Evolutionary conservation across 139 green algal genomes (phyloP).

Genomic region (Bryopsis sp.): DNA sequence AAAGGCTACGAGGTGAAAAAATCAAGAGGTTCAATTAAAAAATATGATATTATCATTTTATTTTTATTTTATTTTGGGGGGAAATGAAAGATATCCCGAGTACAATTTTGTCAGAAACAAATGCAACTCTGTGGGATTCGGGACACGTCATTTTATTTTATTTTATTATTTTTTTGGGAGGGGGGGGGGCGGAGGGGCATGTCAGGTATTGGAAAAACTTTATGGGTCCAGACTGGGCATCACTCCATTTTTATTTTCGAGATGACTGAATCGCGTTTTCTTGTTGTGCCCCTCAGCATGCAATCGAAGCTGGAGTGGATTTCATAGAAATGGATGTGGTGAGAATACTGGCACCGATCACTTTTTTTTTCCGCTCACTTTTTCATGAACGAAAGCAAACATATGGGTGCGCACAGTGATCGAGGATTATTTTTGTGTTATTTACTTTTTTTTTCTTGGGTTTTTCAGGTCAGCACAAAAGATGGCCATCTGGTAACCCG

Average conservation of each 20-base stretch:
- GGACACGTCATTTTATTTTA: no score
- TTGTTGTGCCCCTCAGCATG: constrained; percentile 11
- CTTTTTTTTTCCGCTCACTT: background rate
- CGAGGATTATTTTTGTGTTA: background rate
- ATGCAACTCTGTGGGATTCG: background rate
- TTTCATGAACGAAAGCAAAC: background rate
- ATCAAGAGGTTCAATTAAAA: background rate
- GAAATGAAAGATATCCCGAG: background rate
- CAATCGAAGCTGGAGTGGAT: constrained; percentile 10
- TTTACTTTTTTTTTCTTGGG: no score
- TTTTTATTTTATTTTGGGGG: background rate
- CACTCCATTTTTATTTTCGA: background rate
- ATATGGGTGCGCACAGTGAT: no score
- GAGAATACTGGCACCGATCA: background rate
- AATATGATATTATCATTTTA: background rate
- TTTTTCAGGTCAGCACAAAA: constrained; percentile 9
- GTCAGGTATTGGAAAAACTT: background rate
- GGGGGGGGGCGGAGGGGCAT: background rate
- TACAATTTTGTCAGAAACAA: background rate
- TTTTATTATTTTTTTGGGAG: background rate
- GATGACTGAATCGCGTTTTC: background rate
- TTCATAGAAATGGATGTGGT: constrained; percentile 20
- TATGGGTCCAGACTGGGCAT: background rate
- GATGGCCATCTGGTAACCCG: constrained; percentile 3
- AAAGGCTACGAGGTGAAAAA: constrained; percentile 7